Evolutionary conservation across 73 alveolate genomes (phyloP).

Genomic region (Tetrahymena borealis): DNA sequence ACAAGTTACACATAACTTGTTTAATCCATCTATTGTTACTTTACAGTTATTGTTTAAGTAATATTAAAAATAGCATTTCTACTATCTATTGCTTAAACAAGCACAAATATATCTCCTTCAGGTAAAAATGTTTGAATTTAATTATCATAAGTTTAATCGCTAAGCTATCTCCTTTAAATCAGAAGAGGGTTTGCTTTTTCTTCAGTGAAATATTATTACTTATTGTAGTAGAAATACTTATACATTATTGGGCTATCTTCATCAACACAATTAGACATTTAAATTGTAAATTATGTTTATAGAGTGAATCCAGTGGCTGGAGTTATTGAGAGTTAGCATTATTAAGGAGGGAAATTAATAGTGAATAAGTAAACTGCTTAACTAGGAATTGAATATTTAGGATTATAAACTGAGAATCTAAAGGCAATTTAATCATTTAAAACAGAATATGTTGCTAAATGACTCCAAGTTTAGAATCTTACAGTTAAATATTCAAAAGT

Average conservation of each 20-base stretch:
- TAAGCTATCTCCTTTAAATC: not conserved
- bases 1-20: not conserved
- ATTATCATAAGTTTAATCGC: not conserved
- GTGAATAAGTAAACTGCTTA: not conserved
- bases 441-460: not conserved
- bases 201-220: too few species aligned
- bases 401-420: not conserved
- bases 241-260: not conserved
- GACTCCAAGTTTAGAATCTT: not conserved
- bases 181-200: not conserved
- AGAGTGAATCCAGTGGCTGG: not conserved
- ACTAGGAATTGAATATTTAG: not conserved
- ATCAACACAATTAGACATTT: not conserved
- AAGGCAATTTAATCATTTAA: not conserved
- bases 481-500: not conserved
- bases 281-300: not conserved
- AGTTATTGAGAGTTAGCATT: not conserved
- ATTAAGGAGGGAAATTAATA: not conserved
- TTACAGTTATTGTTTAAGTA: not conserved
- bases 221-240: not conserved
- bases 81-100: not conserved
- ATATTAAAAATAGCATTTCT: not conserved
- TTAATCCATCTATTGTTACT: not conserved
- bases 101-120: not conserved
- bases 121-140: not conserved